phyloP scores from a whole-genome alignment of 2,329 filamentous ascomycete species.

The Diaporthe sp. region DNA sequence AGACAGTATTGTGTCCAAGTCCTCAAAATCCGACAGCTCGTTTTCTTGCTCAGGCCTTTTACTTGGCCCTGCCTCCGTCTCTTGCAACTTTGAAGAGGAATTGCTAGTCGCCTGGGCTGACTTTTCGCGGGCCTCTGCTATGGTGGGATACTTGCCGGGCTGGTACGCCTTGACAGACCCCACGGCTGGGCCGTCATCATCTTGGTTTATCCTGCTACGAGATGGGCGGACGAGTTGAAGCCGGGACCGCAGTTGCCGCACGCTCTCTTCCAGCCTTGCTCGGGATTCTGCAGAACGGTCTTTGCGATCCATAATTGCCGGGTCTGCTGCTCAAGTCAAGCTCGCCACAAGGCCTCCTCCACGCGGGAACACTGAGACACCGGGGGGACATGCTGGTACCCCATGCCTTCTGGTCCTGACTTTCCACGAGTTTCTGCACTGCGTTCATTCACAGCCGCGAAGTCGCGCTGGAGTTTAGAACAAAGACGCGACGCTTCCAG shows the following conservation, averaged over 20 bases:
- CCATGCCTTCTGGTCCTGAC: neutral
- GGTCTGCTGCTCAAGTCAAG: neutral
- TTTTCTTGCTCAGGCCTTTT: neutral
- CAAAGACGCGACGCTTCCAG: constrained; percentile 28
- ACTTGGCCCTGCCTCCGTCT: neutral
- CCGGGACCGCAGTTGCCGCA: neutral
- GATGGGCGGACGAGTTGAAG: constrained; percentile 12
- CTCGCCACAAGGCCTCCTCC: neutral
- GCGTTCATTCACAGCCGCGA: constrained; percentile 27
- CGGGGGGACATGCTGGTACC: constrained; percentile 5
- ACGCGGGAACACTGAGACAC: neutral
- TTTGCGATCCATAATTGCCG: constrained; percentile 1
- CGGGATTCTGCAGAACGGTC: neutral
- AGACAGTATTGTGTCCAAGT: neutral
- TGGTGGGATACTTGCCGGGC: constrained; percentile 1
- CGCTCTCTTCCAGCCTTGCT: neutral
- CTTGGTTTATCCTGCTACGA: neutral
- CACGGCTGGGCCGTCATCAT: neutral
- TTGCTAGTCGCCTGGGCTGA: neutral
- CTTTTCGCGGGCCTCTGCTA: neutral
- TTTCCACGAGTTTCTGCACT: constrained; percentile 1
- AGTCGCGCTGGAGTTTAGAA: neutral
- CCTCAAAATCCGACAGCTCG: neutral
- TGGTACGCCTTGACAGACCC: constrained; percentile 4
- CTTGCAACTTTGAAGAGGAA: neutral